phyloP scores from a whole-genome alignment of 1,139 yeast genomes.

The Candida gigantensis region DNA sequence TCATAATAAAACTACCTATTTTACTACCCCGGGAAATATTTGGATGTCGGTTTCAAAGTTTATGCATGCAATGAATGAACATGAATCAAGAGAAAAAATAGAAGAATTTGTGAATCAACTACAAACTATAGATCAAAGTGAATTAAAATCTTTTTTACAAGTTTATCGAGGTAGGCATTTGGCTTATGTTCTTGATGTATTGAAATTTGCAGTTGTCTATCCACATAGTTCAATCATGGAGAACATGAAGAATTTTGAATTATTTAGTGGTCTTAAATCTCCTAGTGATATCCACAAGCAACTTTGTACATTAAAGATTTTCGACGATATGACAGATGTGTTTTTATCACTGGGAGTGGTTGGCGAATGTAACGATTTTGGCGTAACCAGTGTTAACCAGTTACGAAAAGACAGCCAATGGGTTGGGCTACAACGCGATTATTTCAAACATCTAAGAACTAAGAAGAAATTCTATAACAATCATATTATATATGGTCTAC shows the following conservation, averaged over 20 bases:
- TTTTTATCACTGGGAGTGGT: constrained; percentile 30
- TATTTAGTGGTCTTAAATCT: constrained; percentile 16
- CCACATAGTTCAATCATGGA: constrained; percentile 32
- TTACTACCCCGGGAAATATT: constrained; percentile 24
- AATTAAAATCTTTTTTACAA: constrained; percentile 26
- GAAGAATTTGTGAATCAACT: constrained; percentile 19
- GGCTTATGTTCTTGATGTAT: constrained; percentile 25
- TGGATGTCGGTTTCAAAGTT: constrained; percentile 19
- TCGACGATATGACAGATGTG: constrained; percentile 29
- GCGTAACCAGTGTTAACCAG: constrained; percentile 13
- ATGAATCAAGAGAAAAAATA: constrained; percentile 11
- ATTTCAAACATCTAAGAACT: constrained; percentile 30
- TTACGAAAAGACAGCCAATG: background rate
- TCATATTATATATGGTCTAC: constrained; percentile 32
- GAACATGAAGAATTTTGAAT: constrained; percentile 18
- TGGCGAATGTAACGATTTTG: constrained; percentile 18
- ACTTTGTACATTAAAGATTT: constrained; percentile 27
- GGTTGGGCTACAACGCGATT: constrained; percentile 18
- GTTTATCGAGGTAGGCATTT: constrained; percentile 38
- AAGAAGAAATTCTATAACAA: constrained; percentile 26
- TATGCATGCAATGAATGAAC: constrained; percentile 14
- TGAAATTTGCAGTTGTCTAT: constrained; percentile 34
- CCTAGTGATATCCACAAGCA: constrained; percentile 19
- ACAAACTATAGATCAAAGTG: constrained; percentile 20
- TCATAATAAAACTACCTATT: constrained; percentile 23